Evolutionary conservation across 257 asterid genomes (phyloP).

Genomic region (Nicotiana attenuata): DNA sequence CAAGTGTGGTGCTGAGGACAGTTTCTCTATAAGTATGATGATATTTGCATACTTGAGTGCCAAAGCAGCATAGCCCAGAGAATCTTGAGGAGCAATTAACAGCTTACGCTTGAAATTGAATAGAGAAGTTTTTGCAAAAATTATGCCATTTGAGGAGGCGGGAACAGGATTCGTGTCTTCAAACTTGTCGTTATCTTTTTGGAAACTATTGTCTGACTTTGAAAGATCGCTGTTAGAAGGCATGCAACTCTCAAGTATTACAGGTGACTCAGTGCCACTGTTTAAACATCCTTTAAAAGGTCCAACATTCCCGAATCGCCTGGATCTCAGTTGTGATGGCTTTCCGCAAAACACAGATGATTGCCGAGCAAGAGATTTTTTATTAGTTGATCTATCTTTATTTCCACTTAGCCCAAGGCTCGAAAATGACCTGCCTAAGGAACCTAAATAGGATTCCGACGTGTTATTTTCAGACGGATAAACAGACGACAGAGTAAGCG

Average conservation of each 20-base stretch:
- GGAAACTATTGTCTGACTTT: slow-evolving; percentile 26
- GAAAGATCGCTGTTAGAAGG: slow-evolving; percentile 37
- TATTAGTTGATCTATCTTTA: slow-evolving; percentile 40
- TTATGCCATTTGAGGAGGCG: slow-evolving; percentile 8
- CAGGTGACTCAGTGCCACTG: slow-evolving; percentile 49
- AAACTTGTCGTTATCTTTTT: slow-evolving; percentile 9
- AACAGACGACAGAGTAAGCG: slow-evolving; percentile 34
- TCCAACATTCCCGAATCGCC: slow-evolving; percentile 41
- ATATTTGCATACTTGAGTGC: slow-evolving; percentile 66
- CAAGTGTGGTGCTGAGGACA: slow-evolving; percentile 54
- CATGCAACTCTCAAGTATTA: slow-evolving; percentile 29
- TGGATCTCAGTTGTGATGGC: slow-evolving; percentile 26
- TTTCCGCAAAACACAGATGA: slow-evolving; percentile 37
- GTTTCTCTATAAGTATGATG: slow-evolving; percentile 56
- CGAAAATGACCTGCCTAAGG: slow-evolving; percentile 74
- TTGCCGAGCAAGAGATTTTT: slow-evolving; percentile 30
- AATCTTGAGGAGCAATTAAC: slow-evolving; percentile 33
- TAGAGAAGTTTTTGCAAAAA: slow-evolving; percentile 21
- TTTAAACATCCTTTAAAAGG: slow-evolving; percentile 58
- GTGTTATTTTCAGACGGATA: slow-evolving; percentile 36
- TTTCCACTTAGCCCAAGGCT: slow-evolving; percentile 44
- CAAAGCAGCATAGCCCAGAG: slow-evolving; percentile 66
- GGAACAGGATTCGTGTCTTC: slow-evolving; percentile 16
- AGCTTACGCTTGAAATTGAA: slow-evolving; percentile 34
- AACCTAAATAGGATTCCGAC: slow-evolving; percentile 23